Evolutionary conservation across 768 basidiomycete species (phyloP).

Genomic region (Hypholoma sublateritium): DNA sequence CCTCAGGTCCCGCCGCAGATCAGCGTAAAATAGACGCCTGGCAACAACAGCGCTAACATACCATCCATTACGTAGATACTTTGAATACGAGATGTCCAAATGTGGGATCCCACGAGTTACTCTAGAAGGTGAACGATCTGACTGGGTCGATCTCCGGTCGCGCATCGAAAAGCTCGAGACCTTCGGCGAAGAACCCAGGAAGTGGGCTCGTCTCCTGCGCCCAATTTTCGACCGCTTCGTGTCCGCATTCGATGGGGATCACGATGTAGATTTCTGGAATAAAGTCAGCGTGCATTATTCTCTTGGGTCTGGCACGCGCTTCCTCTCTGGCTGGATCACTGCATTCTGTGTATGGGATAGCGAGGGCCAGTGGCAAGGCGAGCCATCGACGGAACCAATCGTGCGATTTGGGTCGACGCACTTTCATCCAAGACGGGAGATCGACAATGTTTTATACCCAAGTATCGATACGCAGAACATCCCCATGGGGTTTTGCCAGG

Average conservation of each 20-base stretch:
- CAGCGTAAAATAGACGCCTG: background rate
- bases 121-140: constrained; percentile 38
- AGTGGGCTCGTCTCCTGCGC: constrained; percentile 39
- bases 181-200: constrained; percentile 29
- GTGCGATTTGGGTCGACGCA: background rate
- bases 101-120: constrained; percentile 48
- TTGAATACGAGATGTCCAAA: constrained; percentile 28
- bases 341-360: constrained; percentile 21
- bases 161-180: constrained; percentile 38
- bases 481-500: constrained; percentile 19
- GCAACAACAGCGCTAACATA: background rate
- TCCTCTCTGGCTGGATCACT: constrained; percentile 30
- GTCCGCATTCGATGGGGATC: constrained; percentile 29
- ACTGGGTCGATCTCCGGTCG: constrained; percentile 35
- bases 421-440: constrained; percentile 3
- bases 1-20: too few species aligned
- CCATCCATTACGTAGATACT: constrained; percentile 24
- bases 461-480: constrained; percentile 11
- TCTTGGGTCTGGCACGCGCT: constrained; percentile 21
- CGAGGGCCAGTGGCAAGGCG: constrained; percentile 8
- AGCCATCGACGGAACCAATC: constrained; percentile 1
- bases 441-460: constrained; percentile 14
- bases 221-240: constrained; percentile 39
- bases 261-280: constrained; percentile 39
- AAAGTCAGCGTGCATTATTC: constrained; percentile 23